Evolutionary conservation across 2,329 filamentous ascomycete species (phyloP).

Genomic region (Phoma sp.): DNA sequence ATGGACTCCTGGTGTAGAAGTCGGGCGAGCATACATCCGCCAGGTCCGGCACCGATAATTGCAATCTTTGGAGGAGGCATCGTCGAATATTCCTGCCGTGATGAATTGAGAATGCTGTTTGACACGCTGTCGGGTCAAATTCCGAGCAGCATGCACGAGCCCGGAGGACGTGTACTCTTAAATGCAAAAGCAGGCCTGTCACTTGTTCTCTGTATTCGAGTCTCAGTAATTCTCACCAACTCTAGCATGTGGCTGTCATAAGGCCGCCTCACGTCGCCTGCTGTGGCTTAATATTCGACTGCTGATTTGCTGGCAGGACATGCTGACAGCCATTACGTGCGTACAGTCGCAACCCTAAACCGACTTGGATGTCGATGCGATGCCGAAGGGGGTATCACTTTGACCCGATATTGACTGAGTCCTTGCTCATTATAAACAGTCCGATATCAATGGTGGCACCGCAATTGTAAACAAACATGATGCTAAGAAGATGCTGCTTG

Average conservation of each 20-base stretch:
- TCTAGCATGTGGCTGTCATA: not conserved
- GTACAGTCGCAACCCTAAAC: not conserved
- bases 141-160: not conserved
- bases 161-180: not conserved
- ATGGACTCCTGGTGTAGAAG: conserved; percentile 56
- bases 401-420: too few relatives aligned
- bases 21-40: conserved; percentile 59
- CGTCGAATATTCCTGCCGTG: not conserved
- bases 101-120: too few relatives aligned
- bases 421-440: too few relatives aligned
- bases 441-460: too few relatives aligned
- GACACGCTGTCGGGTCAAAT: too few relatives aligned
- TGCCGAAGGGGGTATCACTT: too few relatives aligned
- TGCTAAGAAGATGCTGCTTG: too few relatives aligned
- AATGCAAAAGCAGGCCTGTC: not conserved
- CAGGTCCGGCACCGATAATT: conserved; percentile 50
- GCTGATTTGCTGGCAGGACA: not conserved
- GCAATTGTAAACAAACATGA: too few relatives aligned
- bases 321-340: not conserved
- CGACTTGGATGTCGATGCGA: not conserved
- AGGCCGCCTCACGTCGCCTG: not conserved
- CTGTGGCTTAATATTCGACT: not conserved
- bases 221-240: not conserved
- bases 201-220: not conserved
- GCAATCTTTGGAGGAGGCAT: conserved; percentile 40